Evolutionary conservation across 2,329 filamentous ascomycete species (phyloP).

Genomic region (Colletotrichum liaoningense): DNA sequence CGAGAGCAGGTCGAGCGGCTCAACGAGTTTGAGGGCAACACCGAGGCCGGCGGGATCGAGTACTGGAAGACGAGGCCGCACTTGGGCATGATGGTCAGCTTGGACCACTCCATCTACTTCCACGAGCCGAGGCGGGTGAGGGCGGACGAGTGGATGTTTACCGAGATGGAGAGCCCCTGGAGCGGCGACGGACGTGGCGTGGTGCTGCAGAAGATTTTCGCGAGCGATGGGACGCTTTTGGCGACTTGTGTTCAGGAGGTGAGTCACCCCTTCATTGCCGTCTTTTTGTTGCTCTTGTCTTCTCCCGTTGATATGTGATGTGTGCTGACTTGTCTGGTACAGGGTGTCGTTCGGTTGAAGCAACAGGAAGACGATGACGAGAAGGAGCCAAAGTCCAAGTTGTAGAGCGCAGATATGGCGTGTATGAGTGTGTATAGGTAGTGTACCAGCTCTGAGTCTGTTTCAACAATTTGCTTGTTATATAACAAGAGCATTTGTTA

Average conservation of each 20-base stretch:
- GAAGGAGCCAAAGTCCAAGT: slow-evolving; percentile 46
- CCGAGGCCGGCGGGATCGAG: slow-evolving; percentile 56
- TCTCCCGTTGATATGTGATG: not conserved
- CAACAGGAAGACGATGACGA: slow-evolving; percentile 52
- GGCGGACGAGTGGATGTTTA: slow-evolving; percentile 82
- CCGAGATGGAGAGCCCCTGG: slow-evolving; percentile 85
- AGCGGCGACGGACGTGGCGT: slow-evolving; percentile 81
- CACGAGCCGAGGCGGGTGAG: slow-evolving; percentile 69
- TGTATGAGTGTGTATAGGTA: not conserved
- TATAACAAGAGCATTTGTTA: no score
- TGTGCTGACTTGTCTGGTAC: slow-evolving; percentile 39
- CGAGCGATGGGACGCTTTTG: slow-evolving; percentile 76
- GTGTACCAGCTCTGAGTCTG: not conserved
- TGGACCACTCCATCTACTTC: slow-evolving; percentile 81
- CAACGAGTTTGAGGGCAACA: slow-evolving; percentile 55
- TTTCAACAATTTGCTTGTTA: not conserved
- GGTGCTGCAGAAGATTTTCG: slow-evolving; percentile 80
- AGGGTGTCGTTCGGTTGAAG: slow-evolving; percentile 65
- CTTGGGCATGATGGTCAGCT: slow-evolving; percentile 86
- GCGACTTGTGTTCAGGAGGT: slow-evolving; percentile 87
- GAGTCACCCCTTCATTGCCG: slow-evolving; percentile 39
- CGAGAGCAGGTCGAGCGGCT: slow-evolving; percentile 50
- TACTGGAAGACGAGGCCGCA: slow-evolving; percentile 64
- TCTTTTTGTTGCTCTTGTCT: not conserved
- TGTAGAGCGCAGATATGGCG: slow-evolving; percentile 38